Base-by-base conservation (phyloP, 2,329 filamentous ascomycete genomes). In the Stemphylium beticola region DNA sequence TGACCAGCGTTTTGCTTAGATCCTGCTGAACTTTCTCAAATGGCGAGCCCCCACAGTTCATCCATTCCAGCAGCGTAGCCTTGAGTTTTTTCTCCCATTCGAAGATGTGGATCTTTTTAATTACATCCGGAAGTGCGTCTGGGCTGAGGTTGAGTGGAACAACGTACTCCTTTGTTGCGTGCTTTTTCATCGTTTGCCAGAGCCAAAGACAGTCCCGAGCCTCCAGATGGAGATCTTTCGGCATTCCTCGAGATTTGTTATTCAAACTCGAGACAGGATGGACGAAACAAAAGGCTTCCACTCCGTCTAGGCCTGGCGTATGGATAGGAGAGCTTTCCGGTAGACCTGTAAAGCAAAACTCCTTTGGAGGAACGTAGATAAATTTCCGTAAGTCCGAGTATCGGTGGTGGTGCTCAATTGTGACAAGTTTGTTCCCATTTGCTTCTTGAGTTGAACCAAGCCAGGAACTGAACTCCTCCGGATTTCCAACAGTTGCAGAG, bases 341-440 rank as follows among this genome's bases (percentile, higher is more conserved):
- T 34, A 48, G 45, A 38, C 45, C 45, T 40, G 45, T 22, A 32
- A 48, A 48, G 45, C 34, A 48, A 34, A 48, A 0, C 9, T 62
- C 55, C 81, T 51, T 49, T 9, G 81, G 2, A 32, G 86, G 81
- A 0, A 78, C 72, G 69, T 90, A 92, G 32, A 86, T 73, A 62
- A 90, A 92, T 65, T 92, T 92, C 14, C 89, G 81, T 1, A 93
- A 76, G 68, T 93, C 90, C 0, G 88, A 92, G 73, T 92, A 93
- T 42, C 90, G 81, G 32, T 87, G 82, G 1, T 78, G 77, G 65
- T 93, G 88, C 37, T 86, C 78, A 10, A 93, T 84, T 81, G 89
- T 89, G 17, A 82, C 83, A 11, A 93, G 68, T 0, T 87, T 80
- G 36, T 83, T 82, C 0, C 87, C 87, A 53, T 86, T 86, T 1